Evolutionary conservation across 1,284 basidiomycete species (phyloP), one percentile per base, ranked within the genome.

Genomic region (Kalmanozyma brasiliensis): DNA sequence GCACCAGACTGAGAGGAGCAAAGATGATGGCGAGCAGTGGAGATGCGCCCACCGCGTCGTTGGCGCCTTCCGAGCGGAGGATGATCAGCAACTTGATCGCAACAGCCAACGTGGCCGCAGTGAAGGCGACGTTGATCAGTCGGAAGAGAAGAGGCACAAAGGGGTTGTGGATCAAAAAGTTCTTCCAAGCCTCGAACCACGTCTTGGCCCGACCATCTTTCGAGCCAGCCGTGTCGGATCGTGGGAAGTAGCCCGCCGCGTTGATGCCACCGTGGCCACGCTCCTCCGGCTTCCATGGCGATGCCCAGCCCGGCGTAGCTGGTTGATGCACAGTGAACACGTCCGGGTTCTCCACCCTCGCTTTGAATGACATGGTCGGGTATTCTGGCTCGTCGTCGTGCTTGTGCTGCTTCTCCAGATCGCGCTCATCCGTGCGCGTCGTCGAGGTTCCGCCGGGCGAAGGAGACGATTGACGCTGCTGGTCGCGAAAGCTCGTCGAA

Each of bases 11-110:
- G 52, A 91, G 83, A 8, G 92, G 91, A 6, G 91, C 89, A 79
- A 93, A 93, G 49, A 94, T 89, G 74, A 95, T 91, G 49, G 92
- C 89, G 19, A 94, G 86, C 4, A 90, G 88, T 17, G 92, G 94
- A 66, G 56, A 93, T 63, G 89, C 88, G 19, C 93, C 93, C 20
- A 94, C 86, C 4, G 88, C 87, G 23, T 91, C 91, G 82, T 86
- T 86, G 20, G 88, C 84, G 44, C 84, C 69, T 68, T 86, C 82
- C 0, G 80, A 77, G 33, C 79, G 75, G 80, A 94, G 91, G 30
- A 86, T 79, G 14, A 83, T 71, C 41, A 90, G 88, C 77, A 94
- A 90, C 48, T 86, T 87, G 63, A 92, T 88, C 2, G 92, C 91
- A 37, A 94, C 85, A 0, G 87, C 93, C 33, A 95, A 86, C 1